Conservation (phyloP, 208 protist species). For the Trypanosoma grayi region DNA sequence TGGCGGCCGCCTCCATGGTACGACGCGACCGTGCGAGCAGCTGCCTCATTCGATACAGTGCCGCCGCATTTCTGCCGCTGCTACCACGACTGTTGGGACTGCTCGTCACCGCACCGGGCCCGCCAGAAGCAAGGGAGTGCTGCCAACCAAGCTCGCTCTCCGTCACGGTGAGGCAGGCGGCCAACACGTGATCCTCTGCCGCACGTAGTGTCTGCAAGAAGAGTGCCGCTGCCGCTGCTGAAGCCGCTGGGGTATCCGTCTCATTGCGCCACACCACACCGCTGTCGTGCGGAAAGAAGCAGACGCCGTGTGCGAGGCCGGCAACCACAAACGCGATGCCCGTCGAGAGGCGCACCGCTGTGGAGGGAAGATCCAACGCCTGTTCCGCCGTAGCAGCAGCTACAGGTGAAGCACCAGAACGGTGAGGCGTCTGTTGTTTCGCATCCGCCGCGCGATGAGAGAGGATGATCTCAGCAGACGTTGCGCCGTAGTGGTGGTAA, state of each 20-base stretch:
- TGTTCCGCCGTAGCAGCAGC: neutral
- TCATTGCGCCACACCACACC: conserved; percentile 18
- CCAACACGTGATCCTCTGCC: conserved; percentile 16
- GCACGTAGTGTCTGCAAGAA: conserved; percentile 7
- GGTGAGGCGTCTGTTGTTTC: neutral
- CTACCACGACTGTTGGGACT: conserved; percentile 5
- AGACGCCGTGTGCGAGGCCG: conserved; percentile 24
- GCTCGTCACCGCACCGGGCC: neutral
- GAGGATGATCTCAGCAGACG: neutral
- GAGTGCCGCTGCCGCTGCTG: neutral
- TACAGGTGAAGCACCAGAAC: neutral
- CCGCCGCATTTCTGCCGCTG: conserved; percentile 5
- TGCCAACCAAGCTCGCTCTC: conserved; percentile 16
- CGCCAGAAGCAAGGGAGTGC: neutral
- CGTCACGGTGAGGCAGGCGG: conserved; percentile 12
- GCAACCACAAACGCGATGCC: conserved; percentile 21
- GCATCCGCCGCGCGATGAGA: neutral
- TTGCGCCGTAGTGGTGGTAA: conserved; percentile 26
- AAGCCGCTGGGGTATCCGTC: conserved; percentile 8
- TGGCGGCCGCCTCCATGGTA: conserved; percentile 7
- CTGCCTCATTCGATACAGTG: conserved; percentile 19
- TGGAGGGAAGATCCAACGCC: conserved; percentile 5
- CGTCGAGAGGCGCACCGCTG: conserved; percentile 9
- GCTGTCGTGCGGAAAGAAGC: conserved; percentile 26
- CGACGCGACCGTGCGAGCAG: conserved; percentile 11